These are phyloP conservation scores for Hyphopichia burtonii DNA, from an alignment of 1,139 yeast genomes.

Conservation along the genomic window DNA sequence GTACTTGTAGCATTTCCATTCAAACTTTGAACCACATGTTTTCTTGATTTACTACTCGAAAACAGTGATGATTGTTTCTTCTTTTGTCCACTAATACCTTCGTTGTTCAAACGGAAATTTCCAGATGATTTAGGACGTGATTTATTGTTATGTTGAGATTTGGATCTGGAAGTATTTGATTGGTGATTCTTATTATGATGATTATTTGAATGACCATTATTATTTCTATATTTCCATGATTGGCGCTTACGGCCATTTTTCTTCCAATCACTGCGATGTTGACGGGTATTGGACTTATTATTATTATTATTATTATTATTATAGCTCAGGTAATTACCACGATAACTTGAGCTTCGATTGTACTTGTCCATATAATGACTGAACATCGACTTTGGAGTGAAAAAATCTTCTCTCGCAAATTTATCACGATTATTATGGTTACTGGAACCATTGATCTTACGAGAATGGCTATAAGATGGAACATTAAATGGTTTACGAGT, in stretches of 20 bases:
- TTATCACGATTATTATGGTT: constrained; percentile 15
- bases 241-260: constrained; percentile 30
- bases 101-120: constrained; percentile 11
- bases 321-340: constrained; percentile 6
- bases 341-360: constrained; percentile 21
- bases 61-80: constrained; percentile 25
- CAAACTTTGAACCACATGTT: not conserved
- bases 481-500: constrained; percentile 64
- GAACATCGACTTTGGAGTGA: constrained; percentile 74
- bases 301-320: not conserved
- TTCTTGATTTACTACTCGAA: constrained; percentile 26
- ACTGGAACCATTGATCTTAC: constrained; percentile 23
- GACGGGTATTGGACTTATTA: constrained; percentile 10
- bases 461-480: constrained; percentile 47
- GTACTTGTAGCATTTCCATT: not conserved
- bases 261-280: constrained; percentile 30
- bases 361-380: constrained; percentile 72
- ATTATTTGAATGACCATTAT: constrained; percentile 8
- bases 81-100: constrained; percentile 9
- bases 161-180: constrained; percentile 4
- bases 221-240: constrained; percentile 24
- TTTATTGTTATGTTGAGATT: not conserved
- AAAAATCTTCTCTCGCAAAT: constrained; percentile 67
- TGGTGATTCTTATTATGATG: constrained; percentile 13
- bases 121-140: constrained; percentile 2